Evolutionary conservation across 208 protist species (phyloP), one percentile per base, ranked within the genome.

Genomic region (Wallacemonas rigidus): DNA sequence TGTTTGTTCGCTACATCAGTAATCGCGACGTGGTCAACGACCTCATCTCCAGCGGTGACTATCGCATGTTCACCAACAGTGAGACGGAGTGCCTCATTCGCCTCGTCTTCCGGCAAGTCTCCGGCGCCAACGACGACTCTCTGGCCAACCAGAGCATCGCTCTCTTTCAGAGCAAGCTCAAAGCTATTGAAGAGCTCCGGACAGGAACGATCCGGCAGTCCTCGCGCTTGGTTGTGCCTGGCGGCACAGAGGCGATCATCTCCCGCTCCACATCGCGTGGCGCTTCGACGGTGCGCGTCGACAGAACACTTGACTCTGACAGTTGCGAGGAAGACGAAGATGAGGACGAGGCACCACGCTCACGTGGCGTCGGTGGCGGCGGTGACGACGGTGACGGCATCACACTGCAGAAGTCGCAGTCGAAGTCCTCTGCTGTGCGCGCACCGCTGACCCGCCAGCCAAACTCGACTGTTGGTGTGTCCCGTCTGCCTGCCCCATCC

Each of bases 21-120:
- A 94, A 92, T 68, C 80, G 77, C 17, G 82, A 94, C 69, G 89
- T 96, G 17, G 82, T 90, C 9, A 88, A 80, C 62, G 91, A 96
- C 43, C 77, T 96, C 35, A 67, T 96, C 15, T 82, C 91, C 26
- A 96, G 85, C 68, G 83, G 89, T 1, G 91, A 93, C 76, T 92
- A 93, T 71, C 71, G 69, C 36, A 39, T 73, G 36, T 93, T 94
- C 76, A 78, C 75, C 17, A 60, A 51, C 11, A 68, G 71, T n/a
- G 91, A 96, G 74, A 72, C 88, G n/a, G 87, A 93, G 77, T 81
- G 85, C 67, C 86, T 96, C 11, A 85, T 96, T 17, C 80, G 84
- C 15, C 80, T 96, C 15, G 91, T 96, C 2, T 94, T 94, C 56
- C 80, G 89, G 6, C 76, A 84, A 41, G 87, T 91, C 38, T 76